Evolutionary conservation across 352 stramenopile species (phyloP).

Genomic region (Globisporangium nagaii): DNA sequence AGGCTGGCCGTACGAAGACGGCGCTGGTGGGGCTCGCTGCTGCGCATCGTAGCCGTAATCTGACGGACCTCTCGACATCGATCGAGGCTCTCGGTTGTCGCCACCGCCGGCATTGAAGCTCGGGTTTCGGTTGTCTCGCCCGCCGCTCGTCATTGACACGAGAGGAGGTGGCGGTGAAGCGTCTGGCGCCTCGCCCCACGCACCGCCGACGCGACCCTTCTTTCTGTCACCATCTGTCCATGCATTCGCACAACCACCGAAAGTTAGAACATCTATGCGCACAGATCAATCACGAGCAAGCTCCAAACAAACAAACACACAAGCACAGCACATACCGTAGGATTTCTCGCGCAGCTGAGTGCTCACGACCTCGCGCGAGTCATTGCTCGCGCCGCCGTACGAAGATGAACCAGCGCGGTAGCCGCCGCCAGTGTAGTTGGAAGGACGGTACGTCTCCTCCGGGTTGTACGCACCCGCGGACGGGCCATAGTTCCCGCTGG

Average conservation of each 20-base stretch:
- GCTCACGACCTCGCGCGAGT: slow-evolving; percentile 57
- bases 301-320: neutral
- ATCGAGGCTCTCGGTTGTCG: slow-evolving; percentile 27
- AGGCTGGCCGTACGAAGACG: slow-evolving; percentile 23
- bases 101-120: slow-evolving; percentile 24
- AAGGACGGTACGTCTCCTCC: slow-evolving; percentile 70
- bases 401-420: slow-evolving; percentile 39
- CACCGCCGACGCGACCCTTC: slow-evolving; percentile 77
- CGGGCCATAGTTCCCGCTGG: slow-evolving; percentile 56
- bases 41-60: slow-evolving; percentile 58
- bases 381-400: slow-evolving; percentile 26
- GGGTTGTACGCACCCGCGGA: slow-evolving; percentile 67
- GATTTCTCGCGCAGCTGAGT: slow-evolving; percentile 71
- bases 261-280: neutral
- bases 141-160: slow-evolving; percentile 20
- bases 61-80: slow-evolving; percentile 25
- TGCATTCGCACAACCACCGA: neutral
- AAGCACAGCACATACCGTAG: slow-evolving; percentile 38
- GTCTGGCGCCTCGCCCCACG: slow-evolving; percentile 41
- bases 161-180: slow-evolving; percentile 10
- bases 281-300: neutral
- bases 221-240: slow-evolving; percentile 78
- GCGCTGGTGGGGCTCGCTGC: slow-evolving; percentile 9
- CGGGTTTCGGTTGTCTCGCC: slow-evolving; percentile 35
- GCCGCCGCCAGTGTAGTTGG: slow-evolving; percentile 32